Base-by-base conservation (phyloP, 1,139 yeast species). In the Candida dubliniensis region DNA sequence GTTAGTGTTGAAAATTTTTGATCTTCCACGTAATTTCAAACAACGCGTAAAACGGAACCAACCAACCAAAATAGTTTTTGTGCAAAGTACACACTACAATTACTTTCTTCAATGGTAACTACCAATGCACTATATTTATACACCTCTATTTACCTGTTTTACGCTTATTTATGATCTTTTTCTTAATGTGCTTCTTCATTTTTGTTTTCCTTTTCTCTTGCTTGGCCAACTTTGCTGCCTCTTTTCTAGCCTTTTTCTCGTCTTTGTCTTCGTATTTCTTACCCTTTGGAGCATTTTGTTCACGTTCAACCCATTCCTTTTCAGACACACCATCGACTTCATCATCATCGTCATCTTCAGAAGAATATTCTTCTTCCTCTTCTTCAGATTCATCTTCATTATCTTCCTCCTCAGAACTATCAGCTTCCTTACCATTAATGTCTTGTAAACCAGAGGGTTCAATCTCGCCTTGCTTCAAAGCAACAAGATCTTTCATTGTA, bases 121-220 rank as follows among this genome's bases (percentile, higher is more conserved):
- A 18, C 23, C 23, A 18, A 5, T 18, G 5, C 23, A 18, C 27
- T 15, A n/a, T 25, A 37, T 31, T 24, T 31, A 7, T 30, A n/a
- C 14, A 34, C 31, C 11, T 11, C 41, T 47, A 49, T 34, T 47
- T 51, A 42, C 50, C 58, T 25, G 68, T 60, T 55, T 74, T 72
- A 41, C 78, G 59, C 58, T 85, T 86, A 51, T 74, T 81, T 6
- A 84, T 74, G 36, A 85, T 67, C 61, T 84, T 85, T 77, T 93
- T 93, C 70, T 93, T 93, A 34, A 89, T 67, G 64, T 87, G 89
- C 64, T 95, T 95, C 64, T 93, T 93, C 84, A 93, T 85, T 64
- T 95, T 95, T 4, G 83, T 83, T 60, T 89, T 84, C 47, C 99
- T 77, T 68, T 87, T 90, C 56, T 91, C 98, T 56, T 85, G 86